Conservation (phyloP, 306 rosid species). For the Boehmeria nivea region DNA sequence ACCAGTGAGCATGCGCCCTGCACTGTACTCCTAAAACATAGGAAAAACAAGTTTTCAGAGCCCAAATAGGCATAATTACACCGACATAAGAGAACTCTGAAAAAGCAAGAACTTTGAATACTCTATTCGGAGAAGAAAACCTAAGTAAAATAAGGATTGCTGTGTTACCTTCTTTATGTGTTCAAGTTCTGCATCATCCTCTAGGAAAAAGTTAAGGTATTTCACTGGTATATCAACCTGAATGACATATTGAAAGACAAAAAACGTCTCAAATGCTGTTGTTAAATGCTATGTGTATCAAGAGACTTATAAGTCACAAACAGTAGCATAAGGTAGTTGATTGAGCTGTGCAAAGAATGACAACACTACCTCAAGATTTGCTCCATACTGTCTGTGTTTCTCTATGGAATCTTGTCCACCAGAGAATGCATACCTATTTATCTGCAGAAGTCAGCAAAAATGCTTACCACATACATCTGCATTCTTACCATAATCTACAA, state of each 20-base stretch:
- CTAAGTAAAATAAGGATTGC: conserved; percentile 3
- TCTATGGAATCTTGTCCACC: conserved; percentile 94
- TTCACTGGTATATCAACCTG: conserved; percentile 95
- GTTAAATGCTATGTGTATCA: not conserved
- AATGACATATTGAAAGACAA: conserved; percentile 7
- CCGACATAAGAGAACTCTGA: no score
- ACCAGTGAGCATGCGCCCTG: conserved; percentile 90
- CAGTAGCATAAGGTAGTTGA: not conserved
- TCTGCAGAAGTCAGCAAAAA: conserved; percentile 42
- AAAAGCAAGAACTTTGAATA: conserved; percentile 3
- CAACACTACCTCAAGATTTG: conserved; percentile 70
- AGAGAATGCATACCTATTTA: conserved; percentile 78
- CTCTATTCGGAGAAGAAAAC: not conserved
- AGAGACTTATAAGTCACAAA: not conserved
- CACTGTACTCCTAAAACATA: conserved; percentile 62
- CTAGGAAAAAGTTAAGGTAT: conserved; percentile 77
- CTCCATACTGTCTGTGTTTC: conserved; percentile 80
- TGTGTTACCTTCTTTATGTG: conserved; percentile 52
- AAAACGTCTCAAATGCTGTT: not conserved
- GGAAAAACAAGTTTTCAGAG: conserved; percentile 11
- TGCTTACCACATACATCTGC: not conserved
- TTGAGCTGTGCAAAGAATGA: not conserved
- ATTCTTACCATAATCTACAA: no score
- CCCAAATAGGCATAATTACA: not conserved
- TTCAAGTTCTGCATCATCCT: conserved; percentile 74